Evolutionary conservation across 768 basidiomycete species (phyloP).

Genomic region (Stropharia rugosoannulata): DNA sequence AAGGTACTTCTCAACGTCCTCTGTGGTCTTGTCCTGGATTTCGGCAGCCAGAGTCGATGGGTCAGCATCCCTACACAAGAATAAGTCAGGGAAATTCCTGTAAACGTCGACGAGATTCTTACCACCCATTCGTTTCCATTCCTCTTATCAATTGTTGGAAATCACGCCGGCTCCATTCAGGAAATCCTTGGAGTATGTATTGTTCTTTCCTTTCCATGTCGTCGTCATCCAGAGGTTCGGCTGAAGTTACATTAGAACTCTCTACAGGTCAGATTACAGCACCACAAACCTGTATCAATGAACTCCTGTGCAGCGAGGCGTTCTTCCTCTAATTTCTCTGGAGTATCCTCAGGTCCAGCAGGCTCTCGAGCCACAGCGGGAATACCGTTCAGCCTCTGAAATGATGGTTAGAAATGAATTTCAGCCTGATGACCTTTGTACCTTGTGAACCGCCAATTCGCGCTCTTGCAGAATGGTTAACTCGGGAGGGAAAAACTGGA

Average conservation of each 20-base stretch:
- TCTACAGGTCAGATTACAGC: conserved; percentile 1
- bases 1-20: conserved; percentile 78
- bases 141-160: conserved; percentile 90
- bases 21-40: conserved; percentile 79
- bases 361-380: conserved; percentile 63
- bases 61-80: conserved; percentile 52
- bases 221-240: conserved; percentile 88
- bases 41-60: conserved; percentile 74
- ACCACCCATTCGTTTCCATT: conserved; percentile 72
- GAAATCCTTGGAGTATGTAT: conserved; percentile 76
- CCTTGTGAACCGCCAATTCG: conserved; percentile 82
- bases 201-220: conserved; percentile 81
- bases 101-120: conserved; percentile 14
- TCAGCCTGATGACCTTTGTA: conserved; percentile 22
- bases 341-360: conserved; percentile 69
- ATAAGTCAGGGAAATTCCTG: neutral
- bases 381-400: conserved; percentile 66
- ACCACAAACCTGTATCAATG: conserved; percentile 75
- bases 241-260: conserved; percentile 32
- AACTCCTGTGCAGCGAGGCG: conserved; percentile 75
- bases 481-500: conserved; percentile 92
- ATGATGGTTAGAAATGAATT: conserved; percentile 31
- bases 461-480: conserved; percentile 82
- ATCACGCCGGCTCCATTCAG: conserved; percentile 89
- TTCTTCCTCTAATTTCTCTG: conserved; percentile 85